These are phyloP conservation scores for Inosperma sp. DNA, from an alignment of 768 basidiomycete genomes.

Conservation along the genomic window DNA sequence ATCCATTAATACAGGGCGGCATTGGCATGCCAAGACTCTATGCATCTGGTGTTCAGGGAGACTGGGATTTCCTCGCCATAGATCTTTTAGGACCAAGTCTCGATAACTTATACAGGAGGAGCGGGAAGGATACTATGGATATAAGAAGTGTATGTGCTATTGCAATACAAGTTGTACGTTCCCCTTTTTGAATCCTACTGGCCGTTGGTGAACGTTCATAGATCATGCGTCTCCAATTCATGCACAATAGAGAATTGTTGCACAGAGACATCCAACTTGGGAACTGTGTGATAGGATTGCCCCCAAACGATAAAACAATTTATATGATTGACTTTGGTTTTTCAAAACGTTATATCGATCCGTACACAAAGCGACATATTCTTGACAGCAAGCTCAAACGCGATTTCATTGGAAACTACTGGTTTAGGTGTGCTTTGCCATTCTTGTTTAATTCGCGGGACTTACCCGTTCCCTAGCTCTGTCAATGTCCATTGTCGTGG, in stretches of 20 bases:
- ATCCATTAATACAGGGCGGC: constrained; percentile 66
- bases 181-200: not conserved
- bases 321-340: constrained; percentile 89
- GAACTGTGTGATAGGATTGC: constrained; percentile 63
- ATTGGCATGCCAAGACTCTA: constrained; percentile 72
- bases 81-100: constrained; percentile 68
- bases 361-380: constrained; percentile 60
- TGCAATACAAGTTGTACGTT: constrained; percentile 70
- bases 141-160: constrained; percentile 68
- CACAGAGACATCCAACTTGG: constrained; percentile 80
- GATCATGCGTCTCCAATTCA: constrained; percentile 69
- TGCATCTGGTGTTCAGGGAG: constrained; percentile 51
- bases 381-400: constrained; percentile 62
- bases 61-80: constrained; percentile 73
- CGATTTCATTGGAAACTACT: constrained; percentile 81
- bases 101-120: constrained; percentile 54
- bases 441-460: not conserved
- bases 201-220: constrained; percentile 24
- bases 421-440: constrained; percentile 54
- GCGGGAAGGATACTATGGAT: constrained; percentile 57
- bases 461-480: constrained; percentile 37
- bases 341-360: constrained; percentile 73
- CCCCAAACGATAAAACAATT: constrained; percentile 53
- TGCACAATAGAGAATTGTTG: constrained; percentile 69
- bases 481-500: constrained; percentile 74